Evolutionary conservation across 2,329 filamentous ascomycete genomes (phyloP).

Genomic region (Amylocarpus encephaloides): DNA sequence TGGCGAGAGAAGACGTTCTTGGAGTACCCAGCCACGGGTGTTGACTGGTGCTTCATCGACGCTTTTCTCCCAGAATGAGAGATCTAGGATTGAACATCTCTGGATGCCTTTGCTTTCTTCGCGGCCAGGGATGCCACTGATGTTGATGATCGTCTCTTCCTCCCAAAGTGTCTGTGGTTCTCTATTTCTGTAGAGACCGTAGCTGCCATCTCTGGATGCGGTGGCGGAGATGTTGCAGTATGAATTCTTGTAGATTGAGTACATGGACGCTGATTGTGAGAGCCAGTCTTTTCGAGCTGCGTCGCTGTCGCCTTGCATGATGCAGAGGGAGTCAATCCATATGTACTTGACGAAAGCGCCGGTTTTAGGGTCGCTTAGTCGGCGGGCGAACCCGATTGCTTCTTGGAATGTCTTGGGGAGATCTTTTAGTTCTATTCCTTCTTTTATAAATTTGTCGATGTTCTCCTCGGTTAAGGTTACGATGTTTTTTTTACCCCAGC

Average conservation of each 20-base stretch:
- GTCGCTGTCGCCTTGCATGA: not conserved
- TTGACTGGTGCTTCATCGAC: conserved; percentile 9
- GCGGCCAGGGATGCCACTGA: conserved; percentile 2
- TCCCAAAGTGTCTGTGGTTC: conserved; percentile 3
- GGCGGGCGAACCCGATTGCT: conserved; percentile 1
- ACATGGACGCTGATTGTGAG: conserved; percentile 6
- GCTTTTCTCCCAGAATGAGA: conserved; percentile 8
- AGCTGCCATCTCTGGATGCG: conserved; percentile 1
- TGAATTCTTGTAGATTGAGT: conserved; percentile 9
- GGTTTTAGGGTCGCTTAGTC: not conserved
- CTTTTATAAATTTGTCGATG: not conserved
- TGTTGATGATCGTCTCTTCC: conserved; percentile 6
- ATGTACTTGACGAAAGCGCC: conserved; percentile 1
- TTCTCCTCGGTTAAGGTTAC: not conserved
- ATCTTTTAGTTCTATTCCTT: not conserved
- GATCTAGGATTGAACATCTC: conserved; percentile 5
- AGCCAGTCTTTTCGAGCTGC: not conserved
- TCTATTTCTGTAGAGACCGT: conserved; percentile 4
- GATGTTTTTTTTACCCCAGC: conserved; percentile 1
- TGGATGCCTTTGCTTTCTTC: not conserved
- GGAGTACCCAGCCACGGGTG: conserved; percentile 18
- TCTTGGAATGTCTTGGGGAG: conserved; percentile 3
- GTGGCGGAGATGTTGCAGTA: conserved; percentile 13
- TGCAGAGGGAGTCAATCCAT: conserved; percentile 9
- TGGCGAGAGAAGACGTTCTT: conserved; percentile 18